phyloP scores from a whole-genome alignment of 2,329 filamentous ascomycete genomes.

The Plenodomus tracheiphilus region DNA sequence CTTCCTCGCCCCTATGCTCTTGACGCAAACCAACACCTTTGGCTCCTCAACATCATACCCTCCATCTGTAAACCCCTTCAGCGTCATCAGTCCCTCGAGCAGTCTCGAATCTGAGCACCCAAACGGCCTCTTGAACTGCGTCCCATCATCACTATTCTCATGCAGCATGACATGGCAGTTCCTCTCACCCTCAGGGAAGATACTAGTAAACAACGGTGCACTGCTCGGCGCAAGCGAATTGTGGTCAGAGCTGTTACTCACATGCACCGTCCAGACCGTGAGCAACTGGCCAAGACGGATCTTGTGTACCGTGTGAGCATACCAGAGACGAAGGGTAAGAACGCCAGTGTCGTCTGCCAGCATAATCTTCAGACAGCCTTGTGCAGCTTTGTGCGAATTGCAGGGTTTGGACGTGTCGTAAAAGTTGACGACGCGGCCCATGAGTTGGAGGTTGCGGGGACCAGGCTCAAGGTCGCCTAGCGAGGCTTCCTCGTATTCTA shows the following conservation, averaged over 20 bases:
- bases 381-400: constrained; percentile 50
- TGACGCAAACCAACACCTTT: constrained; percentile 61
- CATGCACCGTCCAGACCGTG: constrained; percentile 61
- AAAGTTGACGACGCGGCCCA: constrained; percentile 61
- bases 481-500: constrained; percentile 52
- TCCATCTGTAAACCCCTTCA: constrained; percentile 58
- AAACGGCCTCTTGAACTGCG: constrained; percentile 53
- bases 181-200: constrained; percentile 61
- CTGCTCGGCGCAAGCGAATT: constrained; percentile 46
- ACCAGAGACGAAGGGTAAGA: constrained; percentile 61
- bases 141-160: constrained; percentile 50
- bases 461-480: constrained; percentile 57
- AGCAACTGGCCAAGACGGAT: constrained; percentile 59
- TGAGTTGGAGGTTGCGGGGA: constrained; percentile 55
- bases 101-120: constrained; percentile 43
- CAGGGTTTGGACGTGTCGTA: constrained; percentile 49
- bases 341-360: constrained; percentile 61
- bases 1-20: constrained; percentile 59
- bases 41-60: constrained; percentile 57
- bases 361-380: constrained; percentile 58
- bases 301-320: constrained; percentile 46
- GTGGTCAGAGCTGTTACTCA: constrained; percentile 52
- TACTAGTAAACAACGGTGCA: constrained; percentile 57
- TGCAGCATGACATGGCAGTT: constrained; percentile 60
- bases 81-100: constrained; percentile 58